Base-by-base conservation (phyloP, 108 stramenopile genomes). In the Pseudonitzschia delicatissima region DNA sequence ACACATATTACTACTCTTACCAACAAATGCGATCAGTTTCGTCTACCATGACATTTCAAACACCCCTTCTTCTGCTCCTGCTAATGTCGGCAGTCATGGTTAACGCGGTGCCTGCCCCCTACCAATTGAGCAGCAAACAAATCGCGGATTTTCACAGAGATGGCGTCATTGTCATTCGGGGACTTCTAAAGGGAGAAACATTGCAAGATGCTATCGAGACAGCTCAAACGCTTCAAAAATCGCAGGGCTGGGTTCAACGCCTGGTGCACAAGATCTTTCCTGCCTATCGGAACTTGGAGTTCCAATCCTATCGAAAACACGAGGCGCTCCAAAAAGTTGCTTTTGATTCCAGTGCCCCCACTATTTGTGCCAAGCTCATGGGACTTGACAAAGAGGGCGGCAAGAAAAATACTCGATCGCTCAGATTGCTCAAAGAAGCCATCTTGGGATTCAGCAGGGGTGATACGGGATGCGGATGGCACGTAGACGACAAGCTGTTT, bases 391-490 rank as follows among this genome's bases (percentile, higher is more conserved):
- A 53, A 7, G 28, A 53, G 4, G 2, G 13, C 13, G 26, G 26
- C 28, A 42, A 42, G 40, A 11, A 42, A 42, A 42, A 42, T 2
- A 0, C 11, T 42, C n/a, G 51, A 31, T 27, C 51, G 28, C 8
- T 53, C 8, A 20, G 51, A 53, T 53, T 53, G 29, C 29, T 53
- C 7, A 53, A 53, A 31, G 45, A 45, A 12, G 63, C 40, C 7
- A 17, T 64, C 5, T 29, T 64, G 11, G 63, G 63, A 26, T 64
- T 42, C 27, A 18, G 45, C 25, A n/a, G 9, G 12, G 63, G 63
- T 11, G 45, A 64, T 47, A 45, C n/a, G 26, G 63, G 63, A 47
- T 64, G 63, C 17, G 63, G 63, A 12, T 64, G 63, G 63, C 63
- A 64, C 36, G 45, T 64, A 5, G 63, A 64, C 25, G 63, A 47